phyloP scores from a whole-genome alignment of 2,329 filamentous ascomycete genomes.

The Fusarium lyarnte region DNA sequence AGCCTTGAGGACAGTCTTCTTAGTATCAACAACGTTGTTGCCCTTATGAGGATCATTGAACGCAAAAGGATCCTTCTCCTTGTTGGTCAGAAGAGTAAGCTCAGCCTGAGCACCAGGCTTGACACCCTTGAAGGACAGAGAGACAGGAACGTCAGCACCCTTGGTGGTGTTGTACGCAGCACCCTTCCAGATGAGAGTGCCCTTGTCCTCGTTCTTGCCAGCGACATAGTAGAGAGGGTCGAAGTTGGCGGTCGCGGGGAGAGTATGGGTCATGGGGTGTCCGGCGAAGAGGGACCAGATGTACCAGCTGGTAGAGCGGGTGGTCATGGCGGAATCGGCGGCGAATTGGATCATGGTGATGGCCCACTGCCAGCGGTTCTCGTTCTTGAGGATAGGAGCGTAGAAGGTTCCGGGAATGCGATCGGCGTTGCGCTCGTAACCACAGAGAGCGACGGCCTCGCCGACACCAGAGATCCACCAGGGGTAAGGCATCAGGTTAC shows the following conservation, averaged over 20 bases:
- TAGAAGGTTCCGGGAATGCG: conserved; percentile 64
- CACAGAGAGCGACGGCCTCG: conserved; percentile 72
- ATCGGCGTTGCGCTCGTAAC: conserved; percentile 72
- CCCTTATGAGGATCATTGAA: conserved; percentile 56
- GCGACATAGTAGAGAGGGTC: conserved; percentile 62
- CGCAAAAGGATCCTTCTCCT: conserved; percentile 51
- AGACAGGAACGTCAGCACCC: conserved; percentile 55
- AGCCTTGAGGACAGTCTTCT: conserved; percentile 51
- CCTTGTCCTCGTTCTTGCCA: conserved; percentile 54
- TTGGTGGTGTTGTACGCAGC: conserved; percentile 63
- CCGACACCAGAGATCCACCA: conserved; percentile 68
- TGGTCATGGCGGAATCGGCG: conserved; percentile 59
- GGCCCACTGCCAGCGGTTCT: conserved; percentile 62
- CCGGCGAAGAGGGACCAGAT: conserved; percentile 60
- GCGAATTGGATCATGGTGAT: conserved; percentile 62
- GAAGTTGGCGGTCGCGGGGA: conserved; percentile 55
- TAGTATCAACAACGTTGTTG: conserved; percentile 60
- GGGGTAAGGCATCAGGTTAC: conserved; percentile 57
- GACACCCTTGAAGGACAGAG: conserved; percentile 57
- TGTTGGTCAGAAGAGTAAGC: conserved; percentile 58
- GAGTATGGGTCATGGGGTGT: conserved; percentile 57
- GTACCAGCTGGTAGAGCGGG: conserved; percentile 60
- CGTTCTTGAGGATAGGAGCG: conserved; percentile 59
- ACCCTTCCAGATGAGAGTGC: conserved; percentile 59
- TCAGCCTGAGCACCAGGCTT: conserved; percentile 51